Conservation (phyloP, 805 yeast genomes). For the Kodamaea sagamina region DNA sequence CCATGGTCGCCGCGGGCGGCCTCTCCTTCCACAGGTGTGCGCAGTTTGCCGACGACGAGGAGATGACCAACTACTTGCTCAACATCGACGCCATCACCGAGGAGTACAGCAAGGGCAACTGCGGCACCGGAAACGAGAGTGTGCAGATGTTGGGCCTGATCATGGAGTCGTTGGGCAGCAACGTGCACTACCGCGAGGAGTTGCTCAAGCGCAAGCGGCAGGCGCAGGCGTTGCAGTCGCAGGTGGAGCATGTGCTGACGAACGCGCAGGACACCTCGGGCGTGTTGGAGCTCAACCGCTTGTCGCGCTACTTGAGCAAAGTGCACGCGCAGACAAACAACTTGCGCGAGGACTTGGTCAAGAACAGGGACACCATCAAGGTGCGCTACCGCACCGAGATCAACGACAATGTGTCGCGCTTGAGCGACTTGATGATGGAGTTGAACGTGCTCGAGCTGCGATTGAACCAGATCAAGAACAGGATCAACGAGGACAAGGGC, state of each 20-base stretch:
- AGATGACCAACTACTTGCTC: slow-evolving; percentile 29
- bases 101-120: slow-evolving; percentile 13
- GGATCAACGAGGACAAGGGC: slow-evolving; percentile 28
- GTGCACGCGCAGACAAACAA: slow-evolving; percentile 22
- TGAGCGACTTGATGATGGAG: slow-evolving; percentile 29
- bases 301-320: slow-evolving; percentile 21
- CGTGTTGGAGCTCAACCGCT: slow-evolving; percentile 17
- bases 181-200: slow-evolving; percentile 6
- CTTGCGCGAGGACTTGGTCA: slow-evolving; percentile 22
- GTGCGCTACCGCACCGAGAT: slow-evolving; percentile 28
- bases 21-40: slow-evolving; percentile 12
- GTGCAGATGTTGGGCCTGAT: slow-evolving; percentile 6
- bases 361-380: slow-evolving; percentile 20
- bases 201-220: slow-evolving; percentile 1
- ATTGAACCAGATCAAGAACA: slow-evolving; percentile 24
- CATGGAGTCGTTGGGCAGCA: slow-evolving; percentile 8
- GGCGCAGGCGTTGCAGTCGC: background rate
- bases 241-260: background rate
- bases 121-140: background rate
- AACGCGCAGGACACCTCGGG: slow-evolving; percentile 7
- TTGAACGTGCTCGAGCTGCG: slow-evolving; percentile 29
- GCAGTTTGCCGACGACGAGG: slow-evolving; percentile 24
- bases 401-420: slow-evolving; percentile 27
- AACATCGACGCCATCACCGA: slow-evolving; percentile 28
- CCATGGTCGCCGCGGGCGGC: slow-evolving; percentile 24